Base-by-base conservation (phyloP, 2,329 filamentous ascomycete genomes). In the Ambrosiella xylebori region DNA sequence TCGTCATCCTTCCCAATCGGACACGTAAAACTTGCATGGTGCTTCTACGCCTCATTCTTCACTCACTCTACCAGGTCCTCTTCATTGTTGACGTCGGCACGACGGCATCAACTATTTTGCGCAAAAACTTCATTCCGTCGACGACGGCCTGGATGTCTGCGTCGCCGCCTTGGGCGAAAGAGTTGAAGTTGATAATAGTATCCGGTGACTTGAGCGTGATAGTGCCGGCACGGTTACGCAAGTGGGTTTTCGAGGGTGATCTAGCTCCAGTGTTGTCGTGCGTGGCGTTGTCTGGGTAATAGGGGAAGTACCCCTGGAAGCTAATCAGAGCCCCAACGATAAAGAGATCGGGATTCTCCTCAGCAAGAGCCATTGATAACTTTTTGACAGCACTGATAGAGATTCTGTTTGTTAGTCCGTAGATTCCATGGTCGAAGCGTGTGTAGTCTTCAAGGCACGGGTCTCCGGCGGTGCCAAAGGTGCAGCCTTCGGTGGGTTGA, bases 191-290 rank as follows among this genome's bases (percentile, higher is more conserved):
- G 64, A 84, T 82, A 40, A 76, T 67, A 0, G 83, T 81, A 64
- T 85, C 74, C 0, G 75, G 70, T 0, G 80, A 84, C n/a, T 71
- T 72, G 1, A 87, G 72, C 1, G 69, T 76, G 11, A 87, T 81
- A 0, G 73, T 80, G n/a, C 84, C 84, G 7, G 74, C 73, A 52
- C 74, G 72, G 47, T 86, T 86, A 4, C 71, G 68, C 35, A 68
- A 69, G 49, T 73, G 71, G 0, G 75, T 74, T 65, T 65, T 82
- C 81, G 52, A 82, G 71, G 1, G 73, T 72, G 8, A 68, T 64
- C 66, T 66, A 70, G 0, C 66, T 66, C 67, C 67, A 70, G 63
- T 71, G 1, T 69, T 69, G 50, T 69, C 73, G 1, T 67, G 65
- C 1, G 73, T 68, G 2, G 72, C 69, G 61, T 75, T 71, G 15